phyloP scores from a whole-genome alignment of 139 green algal species.

The Zygnema circumcarinatum region DNA sequence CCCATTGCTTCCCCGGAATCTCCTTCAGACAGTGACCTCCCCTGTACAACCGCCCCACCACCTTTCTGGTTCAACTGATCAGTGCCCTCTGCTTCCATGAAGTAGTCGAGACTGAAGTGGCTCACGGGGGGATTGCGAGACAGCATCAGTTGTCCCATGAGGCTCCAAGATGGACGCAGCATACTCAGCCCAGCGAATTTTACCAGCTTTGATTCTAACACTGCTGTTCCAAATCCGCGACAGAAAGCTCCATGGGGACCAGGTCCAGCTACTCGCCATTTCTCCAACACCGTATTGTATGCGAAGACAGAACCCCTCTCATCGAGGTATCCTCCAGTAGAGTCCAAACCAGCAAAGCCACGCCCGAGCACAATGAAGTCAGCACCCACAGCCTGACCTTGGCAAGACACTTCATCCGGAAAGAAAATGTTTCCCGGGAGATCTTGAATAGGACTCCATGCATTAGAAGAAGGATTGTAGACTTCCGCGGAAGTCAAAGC shows the following conservation, averaged over 20 bases:
- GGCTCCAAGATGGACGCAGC: background rate
- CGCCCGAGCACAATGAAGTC: background rate
- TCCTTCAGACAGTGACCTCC: background rate
- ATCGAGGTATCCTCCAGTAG: background rate
- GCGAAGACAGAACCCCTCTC: background rate
- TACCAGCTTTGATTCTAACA: background rate
- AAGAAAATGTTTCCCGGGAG: background rate
- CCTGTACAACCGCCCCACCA: background rate
- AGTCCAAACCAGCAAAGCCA: background rate
- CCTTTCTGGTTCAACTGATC: background rate
- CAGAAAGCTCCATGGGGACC: background rate
- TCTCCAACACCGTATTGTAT: background rate
- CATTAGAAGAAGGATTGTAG: background rate
- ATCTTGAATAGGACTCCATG: background rate
- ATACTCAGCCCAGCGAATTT: background rate
- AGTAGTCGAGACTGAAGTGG: background rate
- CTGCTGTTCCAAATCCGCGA: background rate
- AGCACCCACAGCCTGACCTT: background rate
- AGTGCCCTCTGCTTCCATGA: background rate
- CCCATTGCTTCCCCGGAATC: background rate
- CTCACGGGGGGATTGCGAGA: background rate
- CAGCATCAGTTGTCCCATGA: background rate
- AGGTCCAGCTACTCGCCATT: background rate
- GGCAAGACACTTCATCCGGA: background rate
- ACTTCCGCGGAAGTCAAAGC: background rate